Evolutionary conservation across 179 eudicot species (phyloP).

Genomic region (Beta macrorhiza): DNA sequence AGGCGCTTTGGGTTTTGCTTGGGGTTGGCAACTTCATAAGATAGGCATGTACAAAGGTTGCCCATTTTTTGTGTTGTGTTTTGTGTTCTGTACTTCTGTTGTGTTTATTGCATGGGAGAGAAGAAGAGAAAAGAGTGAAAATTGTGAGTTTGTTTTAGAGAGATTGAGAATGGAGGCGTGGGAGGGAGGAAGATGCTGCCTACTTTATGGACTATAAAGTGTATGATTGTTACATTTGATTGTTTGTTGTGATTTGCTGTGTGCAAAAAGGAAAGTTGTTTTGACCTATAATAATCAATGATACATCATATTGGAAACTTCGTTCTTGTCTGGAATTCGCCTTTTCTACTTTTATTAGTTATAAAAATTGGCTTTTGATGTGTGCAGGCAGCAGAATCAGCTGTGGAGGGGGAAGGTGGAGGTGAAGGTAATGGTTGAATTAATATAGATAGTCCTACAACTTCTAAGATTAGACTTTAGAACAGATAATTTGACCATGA

Average conservation of each 20-base stretch:
- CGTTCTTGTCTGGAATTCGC: background rate
- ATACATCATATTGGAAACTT: slow-evolving; percentile 6
- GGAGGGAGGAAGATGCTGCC: background rate
- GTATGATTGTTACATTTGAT: background rate
- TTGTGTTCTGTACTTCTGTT: background rate
- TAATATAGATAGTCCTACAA: too few species aligned
- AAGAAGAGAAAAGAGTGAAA: background rate
- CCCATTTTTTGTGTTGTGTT: slow-evolving; percentile 25
- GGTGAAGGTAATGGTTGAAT: too few species aligned
- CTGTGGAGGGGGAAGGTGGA: too few species aligned
- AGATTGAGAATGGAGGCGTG: background rate
- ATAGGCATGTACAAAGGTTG: slow-evolving; percentile 34
- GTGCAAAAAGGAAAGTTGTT: background rate
- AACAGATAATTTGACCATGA: too few species aligned
- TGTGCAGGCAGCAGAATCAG: too few species aligned
- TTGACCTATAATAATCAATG: background rate
- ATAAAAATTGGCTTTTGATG: too few species aligned
- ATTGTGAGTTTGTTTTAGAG: too few species aligned
- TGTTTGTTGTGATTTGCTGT: slow-evolving; percentile 1
- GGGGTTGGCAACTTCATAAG: slow-evolving; percentile 9
- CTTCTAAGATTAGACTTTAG: too few species aligned
- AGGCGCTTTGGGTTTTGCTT: slow-evolving; percentile 17
- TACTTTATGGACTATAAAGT: background rate
- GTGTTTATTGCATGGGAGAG: slow-evolving; percentile 24
- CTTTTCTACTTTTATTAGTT: background rate